Base-by-base conservation (phyloP, 164 flowering plant species). In the Berberis vulgaris region DNA sequence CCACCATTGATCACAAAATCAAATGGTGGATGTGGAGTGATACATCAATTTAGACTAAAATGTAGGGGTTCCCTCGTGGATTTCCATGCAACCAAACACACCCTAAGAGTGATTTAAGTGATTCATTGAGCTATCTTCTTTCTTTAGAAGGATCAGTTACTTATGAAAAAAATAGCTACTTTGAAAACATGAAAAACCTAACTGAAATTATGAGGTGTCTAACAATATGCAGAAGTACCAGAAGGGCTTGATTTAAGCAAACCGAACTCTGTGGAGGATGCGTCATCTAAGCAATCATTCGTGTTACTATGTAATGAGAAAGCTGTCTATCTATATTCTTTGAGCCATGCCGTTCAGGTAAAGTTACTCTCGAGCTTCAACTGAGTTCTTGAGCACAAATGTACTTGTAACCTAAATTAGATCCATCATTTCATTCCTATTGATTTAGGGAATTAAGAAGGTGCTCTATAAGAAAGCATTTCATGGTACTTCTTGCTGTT, bases 241-340 rank as follows among this genome's bases (percentile, higher is more conserved):
- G 72, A 62, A 59, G n/a, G 46, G 54, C 55, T 71, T 63, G 77
- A 79, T 10, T 46, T 60, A 46, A 72, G 65, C 38, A 78, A 65
- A 57, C 77, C 65, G 57, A 69, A 57, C 61, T 61, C 70, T 43
- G 57, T 43, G 54, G 82, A 81, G 62, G 78, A 78, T 66, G 45
- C 54, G 1, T 13, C 62, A 66, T 59, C 75, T 59, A 85, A 84
- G 71, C 81, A 78, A 70, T 68, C 63, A 39, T 64, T 60, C 57
- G 8, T 88, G 8, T 66, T 93, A 77, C 71, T 88, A 3, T 93
- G 97, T 72, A 83, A 92, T 8, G 98, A 93, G 73, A 93, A 85
- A 77, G 85, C 97, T 64, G 81, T 63, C 2, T 88, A 87, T 72
- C 68, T 85, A 45, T 89, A 88, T 66, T 93, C 97, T 60, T 76